These are phyloP conservation scores for Leucoagaricus sp. DNA, from an alignment of 1,284 basidiomycete genomes.

Conservation along the genomic window DNA sequence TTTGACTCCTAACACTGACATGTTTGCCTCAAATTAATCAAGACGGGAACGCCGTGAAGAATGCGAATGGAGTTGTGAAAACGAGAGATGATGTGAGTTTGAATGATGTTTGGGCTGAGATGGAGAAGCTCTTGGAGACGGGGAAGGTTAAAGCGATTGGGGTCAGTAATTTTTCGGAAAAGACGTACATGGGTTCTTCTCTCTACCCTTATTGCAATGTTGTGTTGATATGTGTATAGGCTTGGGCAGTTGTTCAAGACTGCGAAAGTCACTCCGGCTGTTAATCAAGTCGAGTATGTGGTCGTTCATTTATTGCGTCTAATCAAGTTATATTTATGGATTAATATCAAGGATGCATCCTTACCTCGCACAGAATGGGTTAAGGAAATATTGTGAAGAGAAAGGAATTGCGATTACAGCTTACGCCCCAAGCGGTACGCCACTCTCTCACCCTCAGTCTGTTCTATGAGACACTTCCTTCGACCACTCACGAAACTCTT, in stretches of 20 bases:
- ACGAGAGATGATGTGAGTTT: constrained; percentile 7
- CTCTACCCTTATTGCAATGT: background rate
- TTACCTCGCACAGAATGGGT: constrained; percentile 28
- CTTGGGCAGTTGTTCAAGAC: constrained; percentile 38
- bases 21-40: too few relatives aligned
- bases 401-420: constrained; percentile 28
- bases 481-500: background rate
- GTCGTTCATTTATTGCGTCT: background rate
- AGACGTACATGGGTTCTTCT: constrained; percentile 1
- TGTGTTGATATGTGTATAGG: constrained; percentile 19
- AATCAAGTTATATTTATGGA: background rate
- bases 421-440: constrained; percentile 27
- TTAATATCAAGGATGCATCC: constrained; percentile 24
- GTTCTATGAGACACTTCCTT: background rate
- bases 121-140: constrained; percentile 12
- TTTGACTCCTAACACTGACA: too few relatives aligned
- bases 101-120: constrained; percentile 11
- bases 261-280: constrained; percentile 35
- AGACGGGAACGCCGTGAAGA: constrained; percentile 1
- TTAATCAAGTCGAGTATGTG: constrained; percentile 45
- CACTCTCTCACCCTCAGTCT: background rate
- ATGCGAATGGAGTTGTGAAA: constrained; percentile 2
- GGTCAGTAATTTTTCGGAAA: constrained; percentile 9
- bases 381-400: constrained; percentile 26
- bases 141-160: constrained; percentile 11